phyloP scores from a whole-genome alignment of 2,329 filamentous ascomycete species.

The Paraphaeosphaeria sporulosa region DNA sequence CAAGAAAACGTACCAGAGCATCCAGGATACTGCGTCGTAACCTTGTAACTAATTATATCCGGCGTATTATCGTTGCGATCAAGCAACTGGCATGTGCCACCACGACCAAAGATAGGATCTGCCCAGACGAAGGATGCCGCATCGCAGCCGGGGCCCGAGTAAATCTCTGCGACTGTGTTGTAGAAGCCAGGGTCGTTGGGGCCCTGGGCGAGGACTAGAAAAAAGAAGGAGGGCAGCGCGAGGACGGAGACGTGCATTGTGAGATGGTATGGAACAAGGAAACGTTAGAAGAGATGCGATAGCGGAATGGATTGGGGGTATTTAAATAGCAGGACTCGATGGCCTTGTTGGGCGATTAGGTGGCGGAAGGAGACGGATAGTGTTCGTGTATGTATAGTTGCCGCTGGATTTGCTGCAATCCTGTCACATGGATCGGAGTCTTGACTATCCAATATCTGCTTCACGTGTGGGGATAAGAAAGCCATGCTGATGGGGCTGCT shows the following conservation, averaged over 20 bases:
- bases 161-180: conserved; percentile 25
- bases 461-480: not conserved
- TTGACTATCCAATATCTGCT: not conserved
- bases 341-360: no score
- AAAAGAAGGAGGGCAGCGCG: not conserved
- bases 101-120: conserved; percentile 22
- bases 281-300: no score
- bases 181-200: conserved; percentile 21
- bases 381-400: not conserved
- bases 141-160: conserved; percentile 16
- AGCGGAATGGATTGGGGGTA: no score
- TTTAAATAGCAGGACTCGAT: no score
- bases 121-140: conserved; percentile 16
- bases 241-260: not conserved
- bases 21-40: conserved; percentile 15
- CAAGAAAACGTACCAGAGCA: conserved; percentile 15
- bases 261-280: no score
- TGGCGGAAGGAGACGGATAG: not conserved
- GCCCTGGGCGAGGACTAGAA: conserved; percentile 14
- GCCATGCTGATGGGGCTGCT: not conserved
- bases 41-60: conserved; percentile 22
- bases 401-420: not conserved
- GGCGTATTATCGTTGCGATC: conserved; percentile 25
- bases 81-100: conserved; percentile 20
- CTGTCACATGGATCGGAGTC: not conserved